A percentile compares a stretch with the other conserved stretches of the same genome.
These are phyloP conservation scores for Rubia peregrina DNA, from an alignment of 305 asterid genomes.

Conservation along the genomic window DNA sequence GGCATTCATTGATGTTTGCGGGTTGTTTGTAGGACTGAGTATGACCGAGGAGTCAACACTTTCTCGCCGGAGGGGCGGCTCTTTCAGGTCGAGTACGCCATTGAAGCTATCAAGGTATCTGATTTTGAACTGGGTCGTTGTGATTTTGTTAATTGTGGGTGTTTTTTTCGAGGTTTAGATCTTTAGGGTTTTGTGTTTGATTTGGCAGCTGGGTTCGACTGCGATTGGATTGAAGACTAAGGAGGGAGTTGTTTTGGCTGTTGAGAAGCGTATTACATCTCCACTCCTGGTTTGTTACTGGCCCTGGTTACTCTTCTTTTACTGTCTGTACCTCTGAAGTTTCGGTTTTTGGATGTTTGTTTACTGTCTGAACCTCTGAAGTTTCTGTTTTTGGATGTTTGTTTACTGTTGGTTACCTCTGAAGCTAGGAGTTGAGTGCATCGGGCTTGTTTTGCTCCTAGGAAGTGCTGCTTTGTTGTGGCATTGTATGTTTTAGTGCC, in stretches of 20 bases:
- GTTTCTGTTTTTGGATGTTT: not conserved
- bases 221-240: conserved; percentile 83
- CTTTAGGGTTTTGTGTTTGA: not conserved
- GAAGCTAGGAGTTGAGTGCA: not conserved
- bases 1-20: not conserved
- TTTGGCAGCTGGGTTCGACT: conserved; percentile 72
- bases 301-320: not conserved
- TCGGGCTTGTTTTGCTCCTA: not conserved
- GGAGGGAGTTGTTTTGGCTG: conserved; percentile 88
- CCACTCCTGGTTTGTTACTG: conserved; percentile 53
- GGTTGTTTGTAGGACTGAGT: conserved; percentile 55
- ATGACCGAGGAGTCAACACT: conserved; percentile 90
- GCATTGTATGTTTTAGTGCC: not conserved
- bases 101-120: conserved; percentile 79
- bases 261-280: conserved; percentile 86
- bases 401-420: not conserved
- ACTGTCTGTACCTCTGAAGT: too few relatives aligned
- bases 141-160: not conserved
- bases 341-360: not conserved
- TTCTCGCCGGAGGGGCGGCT: conserved; percentile 89
- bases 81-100: conserved; percentile 91
- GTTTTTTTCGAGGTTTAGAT: not conserved
- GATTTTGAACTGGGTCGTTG: not conserved
- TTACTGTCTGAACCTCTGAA: not conserved
- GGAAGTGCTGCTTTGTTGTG: not conserved